A percentile compares a stretch with the other conserved stretches of the same genome.
These are phyloP conservation scores for Arabidopsis arenosa DNA, from an alignment of 345 rosid genomes.

Conservation along the genomic window DNA sequence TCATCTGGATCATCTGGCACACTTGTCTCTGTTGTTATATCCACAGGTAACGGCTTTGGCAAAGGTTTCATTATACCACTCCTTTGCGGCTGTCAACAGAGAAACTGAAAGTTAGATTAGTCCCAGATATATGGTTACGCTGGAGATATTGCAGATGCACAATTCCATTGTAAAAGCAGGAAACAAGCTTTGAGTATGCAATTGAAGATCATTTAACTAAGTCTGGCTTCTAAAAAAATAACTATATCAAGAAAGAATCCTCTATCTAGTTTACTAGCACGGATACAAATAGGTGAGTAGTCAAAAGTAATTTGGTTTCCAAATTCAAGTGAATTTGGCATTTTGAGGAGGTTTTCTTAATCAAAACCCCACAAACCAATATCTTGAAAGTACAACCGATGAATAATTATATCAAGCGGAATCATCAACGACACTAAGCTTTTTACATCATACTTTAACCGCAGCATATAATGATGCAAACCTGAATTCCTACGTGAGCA, in stretches of 20 bases:
- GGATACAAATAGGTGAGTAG: constrained; percentile 5
- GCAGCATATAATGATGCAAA: constrained; percentile 37
- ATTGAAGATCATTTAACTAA: constrained; percentile 12
- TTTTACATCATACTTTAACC: constrained; percentile 24
- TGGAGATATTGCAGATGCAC: constrained; percentile 20
- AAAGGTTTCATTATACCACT: constrained; percentile 61
- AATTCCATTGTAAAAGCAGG: not conserved
- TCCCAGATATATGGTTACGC: constrained; percentile 1
- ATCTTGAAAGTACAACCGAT: constrained; percentile 15
- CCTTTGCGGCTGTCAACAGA: constrained; percentile 57
- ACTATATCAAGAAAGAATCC: constrained; percentile 1
- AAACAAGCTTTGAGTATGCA: not conserved
- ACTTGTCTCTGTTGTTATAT: constrained; percentile 44
- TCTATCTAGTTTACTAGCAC: constrained; percentile 20
- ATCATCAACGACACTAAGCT: constrained; percentile 10
- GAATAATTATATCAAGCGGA: constrained; percentile 8
- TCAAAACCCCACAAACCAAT: constrained; percentile 15
- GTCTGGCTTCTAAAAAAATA: not conserved
- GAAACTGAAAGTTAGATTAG: constrained; percentile 36
- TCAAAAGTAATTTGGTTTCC: constrained; percentile 13
- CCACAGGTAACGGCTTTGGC: constrained; percentile 76
- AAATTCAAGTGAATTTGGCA: not conserved
- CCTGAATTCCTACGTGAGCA: constrained; percentile 71
- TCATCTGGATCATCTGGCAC: constrained; percentile 52
- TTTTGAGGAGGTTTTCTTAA: not conserved